Evolutionary conservation across 2,329 filamentous ascomycete species (phyloP).

Genomic region (Cladobotryum mycophilum): DNA sequence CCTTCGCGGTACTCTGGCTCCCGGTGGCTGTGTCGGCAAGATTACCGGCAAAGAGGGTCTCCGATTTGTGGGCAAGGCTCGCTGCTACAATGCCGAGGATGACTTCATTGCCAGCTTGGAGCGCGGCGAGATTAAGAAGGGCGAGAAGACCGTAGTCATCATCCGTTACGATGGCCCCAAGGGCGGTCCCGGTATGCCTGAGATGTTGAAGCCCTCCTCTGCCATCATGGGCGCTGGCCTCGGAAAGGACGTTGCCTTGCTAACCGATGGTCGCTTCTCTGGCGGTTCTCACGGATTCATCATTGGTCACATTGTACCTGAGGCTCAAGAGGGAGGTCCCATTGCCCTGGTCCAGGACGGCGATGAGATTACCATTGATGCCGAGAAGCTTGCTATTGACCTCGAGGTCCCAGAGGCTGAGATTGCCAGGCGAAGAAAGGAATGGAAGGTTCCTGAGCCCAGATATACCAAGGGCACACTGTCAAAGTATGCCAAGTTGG

Average conservation of each 20-base stretch:
- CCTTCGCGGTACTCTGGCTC: constrained; percentile 76
- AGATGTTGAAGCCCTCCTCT: constrained; percentile 88
- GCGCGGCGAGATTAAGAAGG: constrained; percentile 70
- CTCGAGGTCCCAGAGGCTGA: constrained; percentile 62
- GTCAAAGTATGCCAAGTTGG: constrained; percentile 60
- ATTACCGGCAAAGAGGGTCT: constrained; percentile 94
- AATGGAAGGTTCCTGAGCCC: constrained; percentile 57
- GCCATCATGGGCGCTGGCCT: constrained; percentile 89
- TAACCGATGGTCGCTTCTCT: constrained; percentile 71
- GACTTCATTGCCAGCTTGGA: constrained; percentile 73
- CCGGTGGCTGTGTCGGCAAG: constrained; percentile 82
- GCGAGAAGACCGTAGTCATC: constrained; percentile 82
- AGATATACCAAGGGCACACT: constrained; percentile 59
- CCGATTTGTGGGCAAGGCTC: constrained; percentile 71
- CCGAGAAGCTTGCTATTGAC: constrained; percentile 64
- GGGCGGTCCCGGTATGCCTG: constrained; percentile 89
- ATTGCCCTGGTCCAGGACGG: constrained; percentile 79
- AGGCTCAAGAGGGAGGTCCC: constrained; percentile 78
- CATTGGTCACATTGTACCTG: constrained; percentile 81
- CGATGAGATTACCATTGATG: constrained; percentile 75
- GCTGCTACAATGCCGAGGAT: constrained; percentile 78
- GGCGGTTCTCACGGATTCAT: constrained; percentile 82
- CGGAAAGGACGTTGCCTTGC: constrained; percentile 65
- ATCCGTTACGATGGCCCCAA: constrained; percentile 93
- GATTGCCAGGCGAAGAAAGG: constrained; percentile 48